phyloP scores from a whole-genome alignment of 192 early-diverging fungal species.

The Thamnidium elegans region DNA sequence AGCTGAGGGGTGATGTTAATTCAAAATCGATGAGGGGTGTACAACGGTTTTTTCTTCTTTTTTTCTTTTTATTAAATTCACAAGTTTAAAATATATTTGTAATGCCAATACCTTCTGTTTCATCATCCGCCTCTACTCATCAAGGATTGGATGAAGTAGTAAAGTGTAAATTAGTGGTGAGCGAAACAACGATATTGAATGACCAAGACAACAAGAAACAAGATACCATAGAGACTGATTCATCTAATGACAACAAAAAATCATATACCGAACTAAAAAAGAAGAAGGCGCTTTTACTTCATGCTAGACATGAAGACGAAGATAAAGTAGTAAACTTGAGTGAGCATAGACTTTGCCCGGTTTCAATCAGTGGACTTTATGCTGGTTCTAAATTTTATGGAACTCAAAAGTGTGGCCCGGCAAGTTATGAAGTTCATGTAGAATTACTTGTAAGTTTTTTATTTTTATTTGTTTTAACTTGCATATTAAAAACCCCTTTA shows the following conservation, averaged over 20 bases:
- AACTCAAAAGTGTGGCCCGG: slow-evolving; percentile 57
- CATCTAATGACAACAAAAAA: no score
- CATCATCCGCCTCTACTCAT: no score
- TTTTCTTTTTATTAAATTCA: not conserved
- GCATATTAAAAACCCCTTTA: no score
- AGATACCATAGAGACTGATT: no score
- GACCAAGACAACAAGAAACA: no score
- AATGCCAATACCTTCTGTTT: slow-evolving; percentile 11
- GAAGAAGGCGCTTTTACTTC: slow-evolving; percentile 13
- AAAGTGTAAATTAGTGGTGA: no score
- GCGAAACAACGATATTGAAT: no score
- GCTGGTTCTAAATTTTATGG: slow-evolving; percentile 63
- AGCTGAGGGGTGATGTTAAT: no score
- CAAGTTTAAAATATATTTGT: not conserved
- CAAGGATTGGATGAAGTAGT: no score
- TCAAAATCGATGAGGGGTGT: no score
- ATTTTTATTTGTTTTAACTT: not conserved
- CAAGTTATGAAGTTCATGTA: slow-evolving; percentile 65
- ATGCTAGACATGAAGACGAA: slow-evolving; percentile 12
- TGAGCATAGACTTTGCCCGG: slow-evolving; percentile 14
- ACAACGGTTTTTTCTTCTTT: not conserved
- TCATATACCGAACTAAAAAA: no score
- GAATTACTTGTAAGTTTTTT: slow-evolving; percentile 60
- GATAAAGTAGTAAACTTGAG: slow-evolving; percentile 25
- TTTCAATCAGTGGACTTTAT: slow-evolving; percentile 43